Base-by-base conservation (phyloP, 306 rosid genomes). In the Dalbergia cochinchinensis region DNA sequence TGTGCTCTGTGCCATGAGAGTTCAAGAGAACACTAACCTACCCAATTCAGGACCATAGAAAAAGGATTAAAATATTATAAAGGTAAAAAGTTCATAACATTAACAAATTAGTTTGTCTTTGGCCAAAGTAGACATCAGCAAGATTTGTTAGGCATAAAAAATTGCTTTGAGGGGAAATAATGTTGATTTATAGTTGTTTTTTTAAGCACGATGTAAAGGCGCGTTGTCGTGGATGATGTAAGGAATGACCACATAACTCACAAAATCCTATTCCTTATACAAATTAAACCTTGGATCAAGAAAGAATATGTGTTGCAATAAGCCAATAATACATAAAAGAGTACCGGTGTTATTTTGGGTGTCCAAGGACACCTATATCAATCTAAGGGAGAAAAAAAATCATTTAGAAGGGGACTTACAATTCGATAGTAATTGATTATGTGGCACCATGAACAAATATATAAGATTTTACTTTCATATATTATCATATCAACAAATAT, bases 231-330 rank as follows among this genome's bases (percentile, higher is more conserved):
- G 51, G 78, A 31, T 73, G 74, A 65, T 13, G 80, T 47, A 34
- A 69, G 54, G 74, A 48, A 41, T 65, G 79, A 65, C 55, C 22
- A 55, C 62, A 73, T 35, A 31, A 35, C 69, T 65, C 79, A 61
- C 59, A 63, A 19, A 72, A 54, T 42, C 18, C 35, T 33, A 13
- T 57, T 50, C 34, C 74, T 54, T 63, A 20, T 20, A 8, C 0
- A 74, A 14, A 44, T 58, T 8, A 19, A 41, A 37, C 5, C 37
- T 58, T 10, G 0, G 12, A 22, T 11, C 10, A 59, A 60, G 7
- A 26, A 8, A 41, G 10, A 26, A 1, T 26, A 45, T 60, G 48
- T 42, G 8, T 8, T 15, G 59, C 12, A 44, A 44, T 45, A 60
- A 60, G 22, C 26, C 64, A 42, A 26, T 11, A 31, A 55, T 26